Evolutionary conservation across 176 grass and related monocot genomes (phyloP).

Genomic region (Avena insularis): DNA sequence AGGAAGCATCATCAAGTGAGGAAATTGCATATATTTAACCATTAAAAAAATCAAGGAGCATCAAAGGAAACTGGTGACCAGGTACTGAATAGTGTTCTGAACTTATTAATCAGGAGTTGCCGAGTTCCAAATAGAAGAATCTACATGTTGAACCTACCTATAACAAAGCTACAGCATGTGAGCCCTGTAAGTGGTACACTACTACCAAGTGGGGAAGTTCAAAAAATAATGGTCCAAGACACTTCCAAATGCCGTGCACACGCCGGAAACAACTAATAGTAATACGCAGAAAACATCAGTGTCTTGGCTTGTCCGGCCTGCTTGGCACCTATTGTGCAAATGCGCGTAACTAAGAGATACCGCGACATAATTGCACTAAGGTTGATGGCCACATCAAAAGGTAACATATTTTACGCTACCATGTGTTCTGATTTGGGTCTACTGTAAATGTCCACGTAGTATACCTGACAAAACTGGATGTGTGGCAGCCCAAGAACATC

Average conservation of each 20-base stretch:
- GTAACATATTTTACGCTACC: no score
- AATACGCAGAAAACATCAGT: neutral
- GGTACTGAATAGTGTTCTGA: conserved; percentile 2
- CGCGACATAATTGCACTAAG: neutral
- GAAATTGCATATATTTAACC: no score
- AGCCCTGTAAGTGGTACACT: no score
- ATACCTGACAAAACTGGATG: neutral
- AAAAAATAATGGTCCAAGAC: neutral
- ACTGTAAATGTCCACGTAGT: neutral
- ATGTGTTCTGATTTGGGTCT: no score
- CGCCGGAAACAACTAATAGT: neutral
- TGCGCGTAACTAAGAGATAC: neutral
- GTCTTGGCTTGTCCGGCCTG: neutral
- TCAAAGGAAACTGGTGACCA: neutral
- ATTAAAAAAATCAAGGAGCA: no score
- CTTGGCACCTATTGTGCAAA: neutral
- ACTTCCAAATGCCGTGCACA: neutral
- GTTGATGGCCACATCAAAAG: neutral
- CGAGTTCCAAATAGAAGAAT: neutral
- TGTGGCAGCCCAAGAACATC: neutral
- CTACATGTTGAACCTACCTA: neutral
- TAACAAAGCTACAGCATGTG: no score
- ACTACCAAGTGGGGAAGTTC: no score
- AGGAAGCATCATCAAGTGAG: neutral
- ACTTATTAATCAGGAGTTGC: neutral